phyloP scores from a whole-genome alignment of 2,329 filamentous ascomycete species.

The Ophiostoma triangulosporum region DNA sequence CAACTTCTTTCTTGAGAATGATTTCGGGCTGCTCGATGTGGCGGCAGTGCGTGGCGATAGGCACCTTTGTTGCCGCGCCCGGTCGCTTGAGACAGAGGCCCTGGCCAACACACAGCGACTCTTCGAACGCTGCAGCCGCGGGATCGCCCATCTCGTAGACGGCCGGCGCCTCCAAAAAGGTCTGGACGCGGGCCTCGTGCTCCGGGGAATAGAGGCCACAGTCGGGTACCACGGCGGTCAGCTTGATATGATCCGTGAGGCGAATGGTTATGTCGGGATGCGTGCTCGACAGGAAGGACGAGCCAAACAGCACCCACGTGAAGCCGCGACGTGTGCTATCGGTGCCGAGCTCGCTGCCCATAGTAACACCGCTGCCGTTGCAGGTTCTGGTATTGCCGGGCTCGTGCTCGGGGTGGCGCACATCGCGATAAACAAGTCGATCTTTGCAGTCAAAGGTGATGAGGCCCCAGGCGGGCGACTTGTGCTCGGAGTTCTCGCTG shows the following conservation, averaged over 20 bases:
- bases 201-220: neutral
- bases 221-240: neutral
- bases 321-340: neutral
- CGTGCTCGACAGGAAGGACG: neutral
- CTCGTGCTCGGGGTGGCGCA: neutral
- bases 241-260: neutral
- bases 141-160: neutral
- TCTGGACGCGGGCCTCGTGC: neutral
- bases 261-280: neutral
- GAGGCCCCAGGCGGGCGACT: neutral
- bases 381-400: neutral
- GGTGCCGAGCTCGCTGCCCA: neutral
- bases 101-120: neutral
- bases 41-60: neutral
- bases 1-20: neutral
- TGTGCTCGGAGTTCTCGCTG: neutral
- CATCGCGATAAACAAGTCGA: neutral
- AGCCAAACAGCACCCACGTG: neutral
- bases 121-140: neutral
- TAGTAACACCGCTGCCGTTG: neutral
- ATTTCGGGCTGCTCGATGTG: neutral
- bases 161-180: neutral
- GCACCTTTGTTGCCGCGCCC: no score
- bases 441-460: neutral
- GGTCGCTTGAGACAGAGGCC: no score